Evolutionary conservation across 2,329 filamentous ascomycete species (phyloP).

Genomic region (Periconia macrospinosa): DNA sequence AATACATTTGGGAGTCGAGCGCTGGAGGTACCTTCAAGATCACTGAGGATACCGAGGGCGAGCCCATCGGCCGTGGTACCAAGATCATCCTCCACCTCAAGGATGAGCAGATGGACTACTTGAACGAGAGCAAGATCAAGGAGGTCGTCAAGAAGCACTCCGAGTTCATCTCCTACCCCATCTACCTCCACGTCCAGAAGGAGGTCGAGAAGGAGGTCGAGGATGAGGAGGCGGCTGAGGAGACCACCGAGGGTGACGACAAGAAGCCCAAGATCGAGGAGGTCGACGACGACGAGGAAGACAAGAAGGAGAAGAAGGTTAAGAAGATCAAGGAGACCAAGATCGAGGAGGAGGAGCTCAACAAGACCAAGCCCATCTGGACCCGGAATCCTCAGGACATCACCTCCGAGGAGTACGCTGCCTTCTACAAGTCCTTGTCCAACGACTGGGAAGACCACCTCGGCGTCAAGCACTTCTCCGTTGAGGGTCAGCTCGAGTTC

Average conservation of each 20-base stretch:
- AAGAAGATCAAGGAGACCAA: conserved; percentile 99
- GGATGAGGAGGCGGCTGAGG: conserved; percentile 80
- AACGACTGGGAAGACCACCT: conserved; percentile 99
- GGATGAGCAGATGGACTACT: conserved; percentile 98
- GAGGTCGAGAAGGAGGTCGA: conserved; percentile 99
- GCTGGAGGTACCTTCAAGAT: conserved; percentile 98
- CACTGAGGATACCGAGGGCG: conserved; percentile 83
- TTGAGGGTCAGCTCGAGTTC: conserved; percentile 99
- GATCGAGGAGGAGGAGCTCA: conserved; percentile 99
- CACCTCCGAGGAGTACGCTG: conserved; percentile 91
- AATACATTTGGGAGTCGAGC: conserved; percentile 99
- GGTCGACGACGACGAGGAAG: conserved; percentile 82
- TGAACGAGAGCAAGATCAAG: conserved; percentile 99
- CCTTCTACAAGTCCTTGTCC: conserved; percentile 99
- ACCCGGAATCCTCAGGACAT: conserved; percentile 97
- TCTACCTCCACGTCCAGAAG: conserved; percentile 99
- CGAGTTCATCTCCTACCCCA: conserved; percentile 99
- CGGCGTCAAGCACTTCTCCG: conserved; percentile 99
- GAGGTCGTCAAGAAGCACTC: conserved; percentile 99
- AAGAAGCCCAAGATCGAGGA: conserved; percentile 97
- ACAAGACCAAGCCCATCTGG: conserved; percentile 99
- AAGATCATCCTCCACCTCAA: conserved; percentile 99
- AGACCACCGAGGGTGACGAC: conserved; percentile 69
- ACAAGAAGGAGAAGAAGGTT: conserved; percentile 92
- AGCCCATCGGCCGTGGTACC: conserved; percentile 89